Evolutionary conservation across 2,329 filamentous ascomycete genomes (phyloP), one percentile per base, ranked within the genome.

Genomic region (Aspergillus ustus): DNA sequence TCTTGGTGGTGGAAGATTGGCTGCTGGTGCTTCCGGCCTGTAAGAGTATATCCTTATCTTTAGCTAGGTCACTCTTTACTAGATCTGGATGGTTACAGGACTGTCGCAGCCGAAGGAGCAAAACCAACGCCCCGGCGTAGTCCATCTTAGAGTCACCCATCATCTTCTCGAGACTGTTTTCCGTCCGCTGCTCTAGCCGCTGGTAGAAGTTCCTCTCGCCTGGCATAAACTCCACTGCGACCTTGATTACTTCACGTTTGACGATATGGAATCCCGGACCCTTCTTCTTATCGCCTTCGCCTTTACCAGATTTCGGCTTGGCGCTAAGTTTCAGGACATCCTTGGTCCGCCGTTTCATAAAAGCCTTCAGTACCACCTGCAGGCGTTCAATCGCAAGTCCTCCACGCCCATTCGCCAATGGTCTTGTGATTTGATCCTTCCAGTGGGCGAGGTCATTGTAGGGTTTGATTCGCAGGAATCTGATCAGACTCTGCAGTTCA

Each of bases 301-400:
- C 77, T 28, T 90, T 88, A 43, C 91, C 91, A 28, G 91, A 89
- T 63, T 91, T 91, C 19, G 96, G 81, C 0, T 91, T 92, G 11
- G 92, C 91, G 11, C 92, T 92, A 69, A 92, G 85, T 78, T 95
- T 97, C 63, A 99, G 81, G n/a, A 99, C 92, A 22, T 97, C 93
- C 78, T 99, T 99, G 8, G 93, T 98, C 46, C 95, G 88, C n/a
- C 95, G 89, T 81, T 98, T 97, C 95, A 99, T 99, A 80, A 97
- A 97, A 59, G 93, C 94, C 58, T 91, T 90, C 4, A 99, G 81
- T 63, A 96, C 88, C 60, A 90, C 88, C 68, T 97, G 93, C 34
- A 99, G 82, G 49, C 95, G 87, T 54, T 89, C 86, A 74, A 99
- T 96, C 17, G 95, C 94, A 61, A 98, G 85, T 57, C 93, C 91